phyloP scores from a whole-genome alignment of 257 asterid species.

The Ilex aquifolium region DNA sequence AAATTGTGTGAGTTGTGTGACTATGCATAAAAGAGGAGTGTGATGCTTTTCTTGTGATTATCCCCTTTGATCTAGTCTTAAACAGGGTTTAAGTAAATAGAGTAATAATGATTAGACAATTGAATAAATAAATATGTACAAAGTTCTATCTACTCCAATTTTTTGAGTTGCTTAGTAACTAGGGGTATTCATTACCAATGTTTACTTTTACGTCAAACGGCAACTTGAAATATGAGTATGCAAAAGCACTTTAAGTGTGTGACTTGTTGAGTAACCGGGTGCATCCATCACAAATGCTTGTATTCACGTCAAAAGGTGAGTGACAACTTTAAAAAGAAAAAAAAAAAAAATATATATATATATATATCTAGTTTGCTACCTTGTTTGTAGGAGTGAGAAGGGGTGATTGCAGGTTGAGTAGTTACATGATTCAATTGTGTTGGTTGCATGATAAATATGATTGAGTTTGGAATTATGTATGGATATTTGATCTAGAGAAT shows the following conservation, averaged over 20 bases:
- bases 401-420: not conserved
- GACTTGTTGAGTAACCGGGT: too few species aligned
- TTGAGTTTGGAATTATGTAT: too few species aligned
- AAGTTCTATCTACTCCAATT: too few species aligned
- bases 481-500: too few species aligned
- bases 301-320: too few species aligned
- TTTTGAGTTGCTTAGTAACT: not conserved
- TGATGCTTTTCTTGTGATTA: constrained; percentile 3
- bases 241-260: not conserved
- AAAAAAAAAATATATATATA: not conserved
- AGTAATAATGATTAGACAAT: not conserved
- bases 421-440: not conserved
- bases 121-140: not conserved
- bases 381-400: not conserved
- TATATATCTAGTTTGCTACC: not conserved
- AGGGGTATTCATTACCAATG: not conserved
- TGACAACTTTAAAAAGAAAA: too few species aligned
- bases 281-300: too few species aligned
- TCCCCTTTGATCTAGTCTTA: not conserved
- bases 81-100: not conserved
- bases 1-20: not conserved
- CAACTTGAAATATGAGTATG: not conserved
- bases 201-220: not conserved
- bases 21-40: not conserved
- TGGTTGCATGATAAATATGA: too few species aligned